These are phyloP conservation scores for Dactylorhiza incarnata DNA, from an alignment of 106 monocot species.

Conservation along the genomic window DNA sequence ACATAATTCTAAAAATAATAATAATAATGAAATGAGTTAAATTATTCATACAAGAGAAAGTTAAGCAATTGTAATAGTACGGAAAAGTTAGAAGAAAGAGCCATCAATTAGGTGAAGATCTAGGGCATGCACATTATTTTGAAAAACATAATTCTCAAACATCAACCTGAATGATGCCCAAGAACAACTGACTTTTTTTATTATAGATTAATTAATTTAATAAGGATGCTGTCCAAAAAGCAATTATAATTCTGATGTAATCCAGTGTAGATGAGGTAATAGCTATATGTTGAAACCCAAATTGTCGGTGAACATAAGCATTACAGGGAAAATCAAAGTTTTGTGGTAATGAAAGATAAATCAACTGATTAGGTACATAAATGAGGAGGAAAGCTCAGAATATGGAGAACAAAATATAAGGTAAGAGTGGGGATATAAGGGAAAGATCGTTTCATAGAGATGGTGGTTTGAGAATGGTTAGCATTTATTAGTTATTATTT, in stretches of 20 bases:
- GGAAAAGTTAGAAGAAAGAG: neutral
- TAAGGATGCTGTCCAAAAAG: neutral
- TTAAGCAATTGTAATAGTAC: neutral
- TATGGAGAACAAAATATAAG: no score
- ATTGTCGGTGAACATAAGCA: no score
- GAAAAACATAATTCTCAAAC: neutral
- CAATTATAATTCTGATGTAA: neutral
- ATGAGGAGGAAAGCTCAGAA: no score
- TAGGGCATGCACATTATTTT: neutral
- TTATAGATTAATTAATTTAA: neutral
- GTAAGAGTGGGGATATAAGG: no score
- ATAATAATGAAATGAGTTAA: neutral
- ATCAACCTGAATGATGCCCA: neutral
- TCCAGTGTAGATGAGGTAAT: neutral
- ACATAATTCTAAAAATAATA: neutral
- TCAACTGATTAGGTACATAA: no score
- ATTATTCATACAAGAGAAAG: neutral
- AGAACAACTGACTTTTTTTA: neutral
- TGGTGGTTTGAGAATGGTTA: no score
- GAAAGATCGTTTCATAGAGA: no score
- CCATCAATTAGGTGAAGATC: neutral
- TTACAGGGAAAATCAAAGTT: no score
- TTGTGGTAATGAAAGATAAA: no score
- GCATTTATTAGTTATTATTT: no score
- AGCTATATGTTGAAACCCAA: neutral